Conservation (phyloP, 2,329 filamentous ascomycete genomes). For the Bertia moriformis region DNA sequence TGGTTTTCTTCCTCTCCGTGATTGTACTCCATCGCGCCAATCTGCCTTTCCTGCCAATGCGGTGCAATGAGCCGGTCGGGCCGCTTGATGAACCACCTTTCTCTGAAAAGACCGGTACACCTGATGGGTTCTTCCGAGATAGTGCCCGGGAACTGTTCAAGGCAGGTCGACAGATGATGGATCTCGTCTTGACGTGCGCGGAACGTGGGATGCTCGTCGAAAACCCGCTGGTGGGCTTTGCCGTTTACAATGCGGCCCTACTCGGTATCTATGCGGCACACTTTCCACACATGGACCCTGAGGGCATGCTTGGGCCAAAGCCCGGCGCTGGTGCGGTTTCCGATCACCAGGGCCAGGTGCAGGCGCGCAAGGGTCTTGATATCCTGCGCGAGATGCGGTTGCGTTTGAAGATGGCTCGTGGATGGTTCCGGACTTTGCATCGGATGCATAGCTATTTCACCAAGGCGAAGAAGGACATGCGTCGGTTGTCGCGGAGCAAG, state of each 20-base stretch:
- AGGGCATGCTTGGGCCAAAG: conserved; percentile 25
- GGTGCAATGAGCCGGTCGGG: conserved; percentile 29
- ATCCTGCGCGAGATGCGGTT: conserved; percentile 21
- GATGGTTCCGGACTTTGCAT: conserved; percentile 25
- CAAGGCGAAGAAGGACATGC: conserved; percentile 20
- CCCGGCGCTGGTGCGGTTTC: conserved; percentile 9
- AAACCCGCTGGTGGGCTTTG: conserved; percentile 37
- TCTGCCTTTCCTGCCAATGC: conserved; percentile 35
- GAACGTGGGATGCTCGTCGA: conserved; percentile 33
- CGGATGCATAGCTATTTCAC: conserved; percentile 22
- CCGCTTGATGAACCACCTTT: conserved; percentile 33
- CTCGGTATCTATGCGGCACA: conserved; percentile 33
- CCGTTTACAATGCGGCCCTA: conserved; percentile 35
- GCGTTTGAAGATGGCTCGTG: conserved; percentile 20
- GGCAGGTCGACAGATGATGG: conserved; percentile 33
- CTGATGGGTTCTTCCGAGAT: conserved; percentile 35
- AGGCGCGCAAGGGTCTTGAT: conserved; percentile 18
- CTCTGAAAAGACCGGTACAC: conserved; percentile 21
- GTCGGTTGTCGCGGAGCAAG: conserved; percentile 15
- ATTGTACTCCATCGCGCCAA: conserved; percentile 40
- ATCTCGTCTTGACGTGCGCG: conserved; percentile 33
- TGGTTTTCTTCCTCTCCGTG: conserved; percentile 33
- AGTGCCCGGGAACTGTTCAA: conserved; percentile 32
- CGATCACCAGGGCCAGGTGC: conserved; percentile 12
- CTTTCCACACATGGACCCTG: conserved; percentile 38